Evolutionary conservation across 169 alveolate genomes (phyloP).

Genomic region (Toxoplasma gondii): DNA sequence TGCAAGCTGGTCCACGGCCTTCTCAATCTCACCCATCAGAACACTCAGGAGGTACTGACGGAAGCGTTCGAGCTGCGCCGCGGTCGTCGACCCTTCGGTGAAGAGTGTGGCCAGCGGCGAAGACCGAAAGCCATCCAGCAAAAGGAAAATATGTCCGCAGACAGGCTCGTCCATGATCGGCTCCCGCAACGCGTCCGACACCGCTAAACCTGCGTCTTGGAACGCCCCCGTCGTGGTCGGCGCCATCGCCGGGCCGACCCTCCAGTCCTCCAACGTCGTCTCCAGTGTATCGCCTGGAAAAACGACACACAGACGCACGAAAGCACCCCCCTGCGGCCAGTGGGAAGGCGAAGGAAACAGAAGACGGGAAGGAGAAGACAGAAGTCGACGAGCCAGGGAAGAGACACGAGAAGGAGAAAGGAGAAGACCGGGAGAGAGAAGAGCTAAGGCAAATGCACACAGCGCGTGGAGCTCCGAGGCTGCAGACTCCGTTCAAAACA

Average conservation of each 20-base stretch:
- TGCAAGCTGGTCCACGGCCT: slow-evolving; percentile 1
- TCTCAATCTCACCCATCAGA: background rate
- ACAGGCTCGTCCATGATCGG: slow-evolving; percentile 23
- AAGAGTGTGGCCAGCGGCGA: background rate
- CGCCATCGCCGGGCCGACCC: background rate
- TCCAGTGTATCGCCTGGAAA: background rate
- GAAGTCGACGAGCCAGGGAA: background rate
- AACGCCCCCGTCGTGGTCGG: background rate
- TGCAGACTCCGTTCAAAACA: too few relatives aligned
- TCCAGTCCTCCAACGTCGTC: background rate
- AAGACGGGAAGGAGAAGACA: background rate
- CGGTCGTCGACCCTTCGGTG: background rate
- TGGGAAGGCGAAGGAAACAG: background rate
- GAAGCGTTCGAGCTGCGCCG: background rate
- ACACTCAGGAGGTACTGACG: background rate
- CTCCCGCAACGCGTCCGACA: background rate
- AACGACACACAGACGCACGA: background rate
- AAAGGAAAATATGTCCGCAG: slow-evolving; percentile 8
- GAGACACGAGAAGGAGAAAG: background rate
- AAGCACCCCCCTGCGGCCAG: background rate
- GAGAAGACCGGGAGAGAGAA: background rate
- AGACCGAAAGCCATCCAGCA: slow-evolving; percentile 16
- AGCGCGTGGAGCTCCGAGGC: too few relatives aligned
- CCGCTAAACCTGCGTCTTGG: background rate
- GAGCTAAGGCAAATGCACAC: background rate